Evolutionary conservation across 2,329 filamentous ascomycete species (phyloP).

Genomic region (Boeremia exigua): DNA sequence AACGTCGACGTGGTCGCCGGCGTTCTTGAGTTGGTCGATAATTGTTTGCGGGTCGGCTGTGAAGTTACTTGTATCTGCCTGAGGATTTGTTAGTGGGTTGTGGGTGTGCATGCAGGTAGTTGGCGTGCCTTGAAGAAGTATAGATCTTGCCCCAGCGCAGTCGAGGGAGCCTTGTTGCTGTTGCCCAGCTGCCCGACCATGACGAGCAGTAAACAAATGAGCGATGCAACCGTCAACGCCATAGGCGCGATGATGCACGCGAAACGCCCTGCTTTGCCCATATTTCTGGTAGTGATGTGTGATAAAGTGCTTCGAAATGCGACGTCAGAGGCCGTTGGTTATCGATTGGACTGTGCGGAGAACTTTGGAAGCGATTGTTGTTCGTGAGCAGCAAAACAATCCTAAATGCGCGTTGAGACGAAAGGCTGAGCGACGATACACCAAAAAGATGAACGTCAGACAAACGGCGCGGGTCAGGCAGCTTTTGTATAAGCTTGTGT

Average conservation of each 20-base stretch:
- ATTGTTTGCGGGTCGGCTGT: conserved; percentile 55
- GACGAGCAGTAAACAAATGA: conserved; percentile 70
- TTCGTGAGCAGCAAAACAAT: conserved; percentile 6
- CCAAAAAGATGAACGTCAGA: conserved; percentile 12
- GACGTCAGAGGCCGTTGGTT: conserved; percentile 14
- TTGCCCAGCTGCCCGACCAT: conserved; percentile 63
- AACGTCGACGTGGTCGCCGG: conserved; percentile 36
- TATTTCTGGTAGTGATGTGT: conserved; percentile 47
- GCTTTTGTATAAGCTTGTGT: conserved; percentile 19
- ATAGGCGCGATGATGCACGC: conserved; percentile 89
- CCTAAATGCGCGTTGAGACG: conserved; percentile 3
- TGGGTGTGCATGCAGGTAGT: neutral
- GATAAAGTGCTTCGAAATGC: conserved; percentile 1
- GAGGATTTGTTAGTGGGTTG: conserved; percentile 21
- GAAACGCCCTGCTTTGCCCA: conserved; percentile 78
- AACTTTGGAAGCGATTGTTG: neutral
- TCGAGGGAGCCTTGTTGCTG: conserved; percentile 41
- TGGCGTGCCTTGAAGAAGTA: conserved; percentile 62
- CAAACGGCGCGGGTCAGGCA: conserved; percentile 10
- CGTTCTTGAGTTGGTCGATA: conserved; percentile 29
- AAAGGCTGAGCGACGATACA: conserved; percentile 10
- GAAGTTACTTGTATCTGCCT: conserved; percentile 58
- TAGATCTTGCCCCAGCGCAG: conserved; percentile 54
- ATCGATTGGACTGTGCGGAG: conserved; percentile 7
- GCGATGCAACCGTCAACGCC: conserved; percentile 75